Conservation (phyloP, 2,329 filamentous ascomycete species). For the Talaromyces sp. region DNA sequence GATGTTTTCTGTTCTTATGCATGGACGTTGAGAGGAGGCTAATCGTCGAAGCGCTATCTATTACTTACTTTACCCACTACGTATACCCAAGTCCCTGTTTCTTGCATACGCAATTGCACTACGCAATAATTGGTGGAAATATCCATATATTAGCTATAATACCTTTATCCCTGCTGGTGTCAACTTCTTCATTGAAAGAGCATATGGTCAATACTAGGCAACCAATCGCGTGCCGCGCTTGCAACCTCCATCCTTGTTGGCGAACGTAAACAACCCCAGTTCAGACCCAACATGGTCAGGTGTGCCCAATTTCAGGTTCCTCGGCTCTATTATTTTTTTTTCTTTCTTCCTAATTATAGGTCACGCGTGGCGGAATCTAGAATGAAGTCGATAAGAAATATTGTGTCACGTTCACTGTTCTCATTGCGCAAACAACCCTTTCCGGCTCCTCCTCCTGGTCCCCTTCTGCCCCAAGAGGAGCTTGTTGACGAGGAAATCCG, state of each 20-base stretch:
- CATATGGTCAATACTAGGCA: background rate
- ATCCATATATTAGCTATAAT: background rate
- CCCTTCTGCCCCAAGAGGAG: slow-evolving; percentile 16
- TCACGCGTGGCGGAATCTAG: slow-evolving; percentile 3
- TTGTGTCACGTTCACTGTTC: slow-evolving; percentile 15
- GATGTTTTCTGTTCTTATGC: background rate
- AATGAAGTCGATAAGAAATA: slow-evolving; percentile 20
- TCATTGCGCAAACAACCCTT: slow-evolving; percentile 24
- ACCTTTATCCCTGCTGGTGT: background rate
- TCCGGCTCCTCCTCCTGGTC: slow-evolving; percentile 19
- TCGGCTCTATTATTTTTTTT: background rate
- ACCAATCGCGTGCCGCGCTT: background rate
- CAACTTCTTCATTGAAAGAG: background rate
- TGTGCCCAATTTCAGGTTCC: background rate
- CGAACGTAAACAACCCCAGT: background rate
- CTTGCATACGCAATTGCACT: background rate
- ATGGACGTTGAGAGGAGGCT: background rate
- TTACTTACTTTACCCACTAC: background rate
- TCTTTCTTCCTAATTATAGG: background rate
- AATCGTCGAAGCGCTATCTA: background rate
- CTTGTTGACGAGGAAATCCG: slow-evolving; percentile 7
- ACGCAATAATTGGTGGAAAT: background rate
- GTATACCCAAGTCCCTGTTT: background rate
- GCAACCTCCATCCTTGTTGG: background rate
- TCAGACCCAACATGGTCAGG: background rate